Conservation (phyloP, 768 basidiomycete genomes). For the Cystobasidiopsis lactophilus region DNA sequence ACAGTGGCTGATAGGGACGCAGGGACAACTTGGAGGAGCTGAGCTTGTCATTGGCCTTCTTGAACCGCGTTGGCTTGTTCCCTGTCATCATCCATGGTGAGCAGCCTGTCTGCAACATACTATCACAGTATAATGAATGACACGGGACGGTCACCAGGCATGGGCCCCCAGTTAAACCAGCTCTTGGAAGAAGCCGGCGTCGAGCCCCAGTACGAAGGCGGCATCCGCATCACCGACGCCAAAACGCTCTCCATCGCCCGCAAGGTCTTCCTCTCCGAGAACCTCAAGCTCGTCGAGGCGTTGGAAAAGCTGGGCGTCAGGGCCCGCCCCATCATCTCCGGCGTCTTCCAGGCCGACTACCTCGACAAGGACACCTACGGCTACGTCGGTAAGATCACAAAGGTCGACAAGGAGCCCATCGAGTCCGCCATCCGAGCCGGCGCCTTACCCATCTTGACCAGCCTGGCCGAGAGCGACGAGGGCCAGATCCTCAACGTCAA, state of each 20-base stretch:
- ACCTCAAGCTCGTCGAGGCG: constrained; percentile 76
- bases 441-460: constrained; percentile 83
- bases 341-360: constrained; percentile 92
- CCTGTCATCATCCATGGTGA: constrained; percentile 92
- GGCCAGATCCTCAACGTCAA: constrained; percentile 99
- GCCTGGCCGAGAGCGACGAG: constrained; percentile 75
- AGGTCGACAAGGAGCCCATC: constrained; percentile 83
- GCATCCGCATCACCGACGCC: constrained; percentile 89
- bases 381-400: constrained; percentile 83
- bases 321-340: constrained; percentile 90
- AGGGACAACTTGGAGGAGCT: constrained; percentile 68
- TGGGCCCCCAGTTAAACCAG: constrained; percentile 39
- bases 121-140: neutral
- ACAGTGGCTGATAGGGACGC: too few relatives aligned
- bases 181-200: constrained; percentile 83
- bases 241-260: constrained; percentile 88
- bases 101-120: neutral
- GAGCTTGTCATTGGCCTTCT: constrained; percentile 80
- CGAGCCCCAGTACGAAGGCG: constrained; percentile 60
- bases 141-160: too few relatives aligned
- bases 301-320: constrained; percentile 88
- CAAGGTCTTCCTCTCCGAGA: constrained; percentile 90
- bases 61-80: constrained; percentile 92
- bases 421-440: constrained; percentile 93
- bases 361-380: constrained; percentile 87